Evolutionary conservation across 164 flowering plant genomes (phyloP), one percentile per base, ranked within the genome.

Genomic region (Echeveria elegans): DNA sequence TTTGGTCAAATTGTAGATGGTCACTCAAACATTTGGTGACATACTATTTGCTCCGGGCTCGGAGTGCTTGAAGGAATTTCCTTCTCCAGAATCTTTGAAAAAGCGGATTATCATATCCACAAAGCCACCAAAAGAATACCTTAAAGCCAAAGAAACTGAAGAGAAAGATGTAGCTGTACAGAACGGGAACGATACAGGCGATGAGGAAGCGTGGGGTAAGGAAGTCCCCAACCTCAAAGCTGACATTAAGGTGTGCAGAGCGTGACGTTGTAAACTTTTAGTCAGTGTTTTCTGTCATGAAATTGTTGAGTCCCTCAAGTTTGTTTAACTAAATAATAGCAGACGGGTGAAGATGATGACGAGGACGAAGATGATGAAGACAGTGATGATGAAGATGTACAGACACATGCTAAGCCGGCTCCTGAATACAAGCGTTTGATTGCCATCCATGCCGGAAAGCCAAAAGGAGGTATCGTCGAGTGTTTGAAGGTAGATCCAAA

Each of bases 381-480:
- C 45, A 21, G n/a, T 38, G 82, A 78, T 62, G 84, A 76, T 62
- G 80, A 64, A 34, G 81, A 75, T 50, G 38, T 5, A 15, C 73
- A 81, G 56, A 48, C 72, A 29, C 66, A 70, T 53, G 67, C 76
- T 67, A 66, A 59, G 61, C 74, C 45, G 47, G 84, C 86, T 40
- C 81, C 85, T 18, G 82, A 84, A 61, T 88, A 88, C 70, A 86
- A 66, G 67, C 78, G 75, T 64, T 63, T 86, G 63, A 88, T 88
- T 73, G 87, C 88, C 26, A 82, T 88, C 75, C 93, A 79, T 82
- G 87, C 93, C 63, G 90, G 93, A 69, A 85, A 84, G 72, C 82
- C 81, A 12, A 85, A 86, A 75, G 88, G 90, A 69, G 93, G 86
- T 47, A 24, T 88, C 40, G 40, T 64, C 9, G 90, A 74, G 6